phyloP scores from a whole-genome alignment of 2,329 filamentous ascomycete genomes.

The Cytospora piceae region DNA sequence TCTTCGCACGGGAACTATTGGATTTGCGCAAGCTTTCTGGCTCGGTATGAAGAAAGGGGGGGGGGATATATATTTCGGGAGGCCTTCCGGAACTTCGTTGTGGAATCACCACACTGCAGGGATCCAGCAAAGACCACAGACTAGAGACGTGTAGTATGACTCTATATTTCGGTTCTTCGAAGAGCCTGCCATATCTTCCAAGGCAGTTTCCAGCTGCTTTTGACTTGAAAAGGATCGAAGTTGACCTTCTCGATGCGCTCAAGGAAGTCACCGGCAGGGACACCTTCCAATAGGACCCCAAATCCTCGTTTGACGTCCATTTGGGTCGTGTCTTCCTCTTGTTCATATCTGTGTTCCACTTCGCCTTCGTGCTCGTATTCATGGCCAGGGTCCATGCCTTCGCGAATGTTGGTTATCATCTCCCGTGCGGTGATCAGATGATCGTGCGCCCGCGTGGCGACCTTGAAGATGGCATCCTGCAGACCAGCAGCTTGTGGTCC shows the following conservation, averaged over 20 bases:
- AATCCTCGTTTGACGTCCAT: slow-evolving; percentile 65
- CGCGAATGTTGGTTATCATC: slow-evolving; percentile 81
- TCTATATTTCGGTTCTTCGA: slow-evolving; percentile 52
- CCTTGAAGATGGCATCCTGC: slow-evolving; percentile 86
- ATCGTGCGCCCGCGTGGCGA: slow-evolving; percentile 93
- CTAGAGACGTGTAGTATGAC: neutral
- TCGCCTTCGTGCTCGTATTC: slow-evolving; percentile 88
- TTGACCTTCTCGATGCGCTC: slow-evolving; percentile 76
- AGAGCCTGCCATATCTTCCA: slow-evolving; percentile 68
- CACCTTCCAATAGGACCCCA: slow-evolving; percentile 77
- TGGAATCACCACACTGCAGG: neutral
- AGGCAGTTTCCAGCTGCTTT: slow-evolving; percentile 78
- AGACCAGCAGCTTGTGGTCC: slow-evolving; percentile 80
- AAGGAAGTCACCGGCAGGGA: slow-evolving; percentile 79
- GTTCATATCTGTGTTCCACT: slow-evolving; percentile 62
- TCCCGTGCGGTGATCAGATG: slow-evolving; percentile 92
- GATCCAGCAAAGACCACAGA: neutral
- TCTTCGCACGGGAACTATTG: neutral
- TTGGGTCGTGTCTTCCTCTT: slow-evolving; percentile 43
- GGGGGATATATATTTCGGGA: neutral
- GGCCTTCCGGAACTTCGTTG: neutral
- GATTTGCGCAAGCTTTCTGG: neutral
- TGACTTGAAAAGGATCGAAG: slow-evolving; percentile 79
- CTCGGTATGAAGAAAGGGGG: neutral
- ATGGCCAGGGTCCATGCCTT: slow-evolving; percentile 76